Percentiles rank a stretch among this genome's conserved stretches.
These are phyloP conservation scores for Prunus fruticosa DNA, from an alignment of 306 rosid genomes.

Conservation along the genomic window DNA sequence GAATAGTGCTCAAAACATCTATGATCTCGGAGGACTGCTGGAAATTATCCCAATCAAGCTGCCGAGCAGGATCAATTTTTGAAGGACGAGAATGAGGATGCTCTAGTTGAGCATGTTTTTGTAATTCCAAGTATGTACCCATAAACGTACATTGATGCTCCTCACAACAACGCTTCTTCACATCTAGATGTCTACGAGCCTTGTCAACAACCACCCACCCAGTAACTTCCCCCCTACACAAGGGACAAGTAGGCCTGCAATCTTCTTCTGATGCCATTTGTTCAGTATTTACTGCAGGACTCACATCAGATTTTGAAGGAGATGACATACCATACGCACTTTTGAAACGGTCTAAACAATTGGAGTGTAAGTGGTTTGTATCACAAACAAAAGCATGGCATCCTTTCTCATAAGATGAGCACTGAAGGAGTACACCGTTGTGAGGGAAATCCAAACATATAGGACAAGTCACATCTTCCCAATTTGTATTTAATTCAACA, in stretches of 20 bases:
- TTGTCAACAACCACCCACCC: constrained; percentile 78
- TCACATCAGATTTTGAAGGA: constrained; percentile 40
- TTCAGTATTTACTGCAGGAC: constrained; percentile 32
- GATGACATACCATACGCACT: constrained; percentile 55
- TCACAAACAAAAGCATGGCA: constrained; percentile 90
- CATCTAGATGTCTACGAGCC: constrained; percentile 70
- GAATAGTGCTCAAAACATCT: constrained; percentile 94
- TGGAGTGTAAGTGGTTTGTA: constrained; percentile 81
- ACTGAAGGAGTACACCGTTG: constrained; percentile 81
- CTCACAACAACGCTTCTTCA: constrained; percentile 83
- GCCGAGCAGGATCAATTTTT: constrained; percentile 84
- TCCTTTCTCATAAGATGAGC: constrained; percentile 78
- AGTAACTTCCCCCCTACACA: constrained; percentile 88
- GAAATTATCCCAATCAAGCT: constrained; percentile 97
- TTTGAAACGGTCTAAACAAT: constrained; percentile 90
- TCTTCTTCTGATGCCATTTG: constrained; percentile 41
- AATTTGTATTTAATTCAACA: constrained; percentile 46
- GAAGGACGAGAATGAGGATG: constrained; percentile 94
- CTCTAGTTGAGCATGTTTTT: constrained; percentile 70
- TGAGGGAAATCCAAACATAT: constrained; percentile 97
- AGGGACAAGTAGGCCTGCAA: constrained; percentile 67
- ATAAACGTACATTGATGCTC: constrained; percentile 61
- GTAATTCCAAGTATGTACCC: constrained; percentile 79
- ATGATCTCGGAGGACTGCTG: constrained; percentile 96
- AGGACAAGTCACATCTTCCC: constrained; percentile 79